These are phyloP conservation scores for Pluteus cervinus DNA, from an alignment of 768 basidiomycete genomes.

Conservation along the genomic window DNA sequence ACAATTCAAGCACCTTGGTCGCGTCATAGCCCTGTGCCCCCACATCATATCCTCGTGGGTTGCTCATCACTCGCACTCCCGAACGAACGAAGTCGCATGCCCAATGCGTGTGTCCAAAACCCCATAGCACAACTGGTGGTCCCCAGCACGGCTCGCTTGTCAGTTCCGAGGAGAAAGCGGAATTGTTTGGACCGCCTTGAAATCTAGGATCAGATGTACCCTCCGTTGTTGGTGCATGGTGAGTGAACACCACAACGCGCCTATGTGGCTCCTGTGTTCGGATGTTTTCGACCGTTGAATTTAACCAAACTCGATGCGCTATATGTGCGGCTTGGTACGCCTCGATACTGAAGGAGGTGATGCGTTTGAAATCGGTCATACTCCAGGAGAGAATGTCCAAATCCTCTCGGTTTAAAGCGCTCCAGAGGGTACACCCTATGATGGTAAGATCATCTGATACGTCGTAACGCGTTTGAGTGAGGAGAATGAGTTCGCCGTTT, in stretches of 20 bases:
- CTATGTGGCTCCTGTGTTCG: conserved; percentile 20
- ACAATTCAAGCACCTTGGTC: too few species aligned
- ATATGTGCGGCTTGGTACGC: conserved; percentile 18
- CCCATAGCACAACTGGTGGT: conserved; percentile 25
- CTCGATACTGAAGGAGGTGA: conserved; percentile 18
- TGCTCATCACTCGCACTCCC: conserved; percentile 27
- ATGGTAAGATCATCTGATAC: conserved; percentile 24
- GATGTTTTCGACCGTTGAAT: conserved; percentile 16
- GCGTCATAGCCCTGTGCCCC: too few species aligned
- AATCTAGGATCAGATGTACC: conserved; percentile 24
- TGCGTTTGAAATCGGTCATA: conserved; percentile 28
- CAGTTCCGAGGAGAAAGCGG: conserved; percentile 27
- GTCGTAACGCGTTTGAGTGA: conserved; percentile 28
- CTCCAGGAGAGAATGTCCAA: conserved; percentile 18
- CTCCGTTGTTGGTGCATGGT: conserved; percentile 32
- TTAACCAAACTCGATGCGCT: conserved; percentile 27
- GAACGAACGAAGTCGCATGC: conserved; percentile 26
- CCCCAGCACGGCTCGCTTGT: conserved; percentile 19
- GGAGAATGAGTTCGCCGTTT: conserved; percentile 25
- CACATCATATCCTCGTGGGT: conserved; percentile 28
- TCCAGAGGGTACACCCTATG: conserved; percentile 38
- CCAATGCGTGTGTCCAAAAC: conserved; percentile 37
- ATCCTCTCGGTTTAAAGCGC: conserved; percentile 22
- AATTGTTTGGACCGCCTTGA: conserved; percentile 17
- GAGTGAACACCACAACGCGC: conserved; percentile 28